Base-by-base conservation (phyloP, 192 early-diverging fungal species). In the Rhizophagus clarus region DNA sequence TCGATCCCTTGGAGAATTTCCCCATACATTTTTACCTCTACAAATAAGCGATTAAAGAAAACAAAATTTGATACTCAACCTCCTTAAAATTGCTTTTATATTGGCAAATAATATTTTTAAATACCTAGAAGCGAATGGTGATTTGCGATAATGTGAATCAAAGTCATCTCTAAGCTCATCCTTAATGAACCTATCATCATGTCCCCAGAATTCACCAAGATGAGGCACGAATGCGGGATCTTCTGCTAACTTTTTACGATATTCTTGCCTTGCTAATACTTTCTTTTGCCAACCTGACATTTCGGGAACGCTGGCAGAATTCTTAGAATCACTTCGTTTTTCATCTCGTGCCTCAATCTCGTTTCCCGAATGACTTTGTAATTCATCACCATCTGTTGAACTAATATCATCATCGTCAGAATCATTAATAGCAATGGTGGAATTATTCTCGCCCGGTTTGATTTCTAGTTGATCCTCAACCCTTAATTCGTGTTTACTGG, bases 221-320 rank as follows among this genome's bases (percentile, higher is more conserved):
- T 88, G 87, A 20, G 88, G 88, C 17, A 88, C 87, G 71, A 89
- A 89, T 7, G 87, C 85, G 8, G 88, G 88, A 76, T 89, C 88
- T 61, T 89, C 87, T 29, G 83, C 87, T 37, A 89, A 69, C 49
- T 88, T 89, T 64, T 84, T 85, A 42, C 88, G 80, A 71, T 89
- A 89, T 76, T 89, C 88, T 45, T 84, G 84, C 28, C 87, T 79
- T 71, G 85, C 88, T 29, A 83, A 68, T 24, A 84, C 73, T 68
- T 79, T 79, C 34, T 79, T 79, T 69, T 79, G 64, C 77, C 77
- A 79, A 22, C 56, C 77, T 20, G 77, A 10, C n/a, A 51, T 79
- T 51, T 32, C 24, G 24, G 17, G 63, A 51, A 51, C 34, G 17
- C 60, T 47, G 2, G 0, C 14, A 26, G 37, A 47, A 37, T 51